Percentiles rank a stretch among this genome's conserved stretches.
These are phyloP conservation scores for Alternaria sp. DNA, from an alignment of 2,329 filamentous ascomycete genomes.

Conservation along the genomic window DNA sequence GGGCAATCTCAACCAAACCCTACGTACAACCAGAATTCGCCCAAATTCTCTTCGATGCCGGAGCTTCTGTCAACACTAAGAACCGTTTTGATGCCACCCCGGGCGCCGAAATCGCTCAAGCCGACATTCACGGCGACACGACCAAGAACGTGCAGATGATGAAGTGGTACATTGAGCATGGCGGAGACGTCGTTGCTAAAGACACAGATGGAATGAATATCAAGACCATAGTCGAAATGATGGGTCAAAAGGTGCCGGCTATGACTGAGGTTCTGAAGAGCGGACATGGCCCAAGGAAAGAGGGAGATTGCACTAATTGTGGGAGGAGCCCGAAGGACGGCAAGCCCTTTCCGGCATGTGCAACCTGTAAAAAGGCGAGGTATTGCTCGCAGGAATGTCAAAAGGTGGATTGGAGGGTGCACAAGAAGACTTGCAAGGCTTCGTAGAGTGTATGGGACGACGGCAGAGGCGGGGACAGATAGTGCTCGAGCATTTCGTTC, in stretches of 20 bases:
- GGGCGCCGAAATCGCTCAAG: constrained; percentile 23
- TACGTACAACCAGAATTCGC: constrained; percentile 22
- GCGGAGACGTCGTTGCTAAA: constrained; percentile 26
- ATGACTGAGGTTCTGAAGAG: constrained; percentile 15
- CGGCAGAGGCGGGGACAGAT: neutral
- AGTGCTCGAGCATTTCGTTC: neutral
- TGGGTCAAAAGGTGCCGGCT: constrained; percentile 17
- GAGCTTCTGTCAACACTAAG: constrained; percentile 20
- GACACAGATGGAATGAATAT: constrained; percentile 28
- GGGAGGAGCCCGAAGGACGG: constrained; percentile 15
- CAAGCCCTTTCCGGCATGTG: constrained; percentile 11
- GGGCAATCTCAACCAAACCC: constrained; percentile 26
- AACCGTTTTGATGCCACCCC: constrained; percentile 21
- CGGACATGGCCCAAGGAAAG: constrained; percentile 13
- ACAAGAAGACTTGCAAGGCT: constrained; percentile 22
- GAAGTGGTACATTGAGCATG: constrained; percentile 27
- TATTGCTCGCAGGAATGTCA: constrained; percentile 26
- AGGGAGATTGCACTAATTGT: constrained; percentile 20
- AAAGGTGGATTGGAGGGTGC: constrained; percentile 27
- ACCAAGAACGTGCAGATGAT: constrained; percentile 23
- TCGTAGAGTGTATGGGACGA: neutral
- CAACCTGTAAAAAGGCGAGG: constrained; percentile 19
- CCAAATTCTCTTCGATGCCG: constrained; percentile 26
- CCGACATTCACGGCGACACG: constrained; percentile 19
- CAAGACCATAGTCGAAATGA: constrained; percentile 23